Conservation (phyloP, 768 basidiomycete species). For the Suillus paluster region DNA sequence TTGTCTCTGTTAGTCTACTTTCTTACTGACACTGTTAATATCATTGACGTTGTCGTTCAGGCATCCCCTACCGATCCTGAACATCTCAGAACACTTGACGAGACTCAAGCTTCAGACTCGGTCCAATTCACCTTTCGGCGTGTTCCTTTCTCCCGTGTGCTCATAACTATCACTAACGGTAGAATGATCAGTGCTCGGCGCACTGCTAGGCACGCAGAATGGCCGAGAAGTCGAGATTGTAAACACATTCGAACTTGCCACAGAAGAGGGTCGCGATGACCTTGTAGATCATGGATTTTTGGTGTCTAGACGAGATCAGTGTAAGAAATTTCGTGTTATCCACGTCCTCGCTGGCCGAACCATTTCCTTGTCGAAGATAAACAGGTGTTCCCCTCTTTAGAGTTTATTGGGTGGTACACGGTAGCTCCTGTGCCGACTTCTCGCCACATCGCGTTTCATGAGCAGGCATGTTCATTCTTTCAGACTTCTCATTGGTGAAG, state of each 20-base stretch:
- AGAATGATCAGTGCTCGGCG: slow-evolving; percentile 75
- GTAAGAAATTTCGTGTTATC: slow-evolving; percentile 45
- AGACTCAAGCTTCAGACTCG: slow-evolving; percentile 78
- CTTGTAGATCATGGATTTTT: slow-evolving; percentile 84
- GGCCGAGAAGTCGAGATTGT: slow-evolving; percentile 97
- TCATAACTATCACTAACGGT: slow-evolving; percentile 2
- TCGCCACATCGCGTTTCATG: slow-evolving; percentile 82
- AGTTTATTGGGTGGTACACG: slow-evolving; percentile 98
- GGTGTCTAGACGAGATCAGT: slow-evolving; percentile 84
- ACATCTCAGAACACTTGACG: slow-evolving; percentile 95
- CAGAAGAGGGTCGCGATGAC: slow-evolving; percentile 55
- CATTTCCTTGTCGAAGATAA: slow-evolving; percentile 64
- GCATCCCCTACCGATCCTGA: slow-evolving; percentile 95
- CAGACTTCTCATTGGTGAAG: neutral
- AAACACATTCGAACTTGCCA: slow-evolving; percentile 91
- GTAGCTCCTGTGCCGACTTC: slow-evolving; percentile 74
- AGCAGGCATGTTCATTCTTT: slow-evolving; percentile 58
- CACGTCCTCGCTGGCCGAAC: slow-evolving; percentile 9
- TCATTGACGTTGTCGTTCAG: slow-evolving; percentile 47
- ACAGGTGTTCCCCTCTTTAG: slow-evolving; percentile 96
- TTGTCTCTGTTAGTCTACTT: slow-evolving; percentile 64
- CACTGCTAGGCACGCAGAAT: slow-evolving; percentile 90
- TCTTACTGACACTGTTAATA: neutral
- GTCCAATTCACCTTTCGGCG: slow-evolving; percentile 68
- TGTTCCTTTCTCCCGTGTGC: slow-evolving; percentile 2